A percentile compares a stretch with the other conserved stretches of the same genome.
Evolutionary conservation across 1,139 yeast genomes (phyloP).

Genomic region (Pichia cactophila): DNA sequence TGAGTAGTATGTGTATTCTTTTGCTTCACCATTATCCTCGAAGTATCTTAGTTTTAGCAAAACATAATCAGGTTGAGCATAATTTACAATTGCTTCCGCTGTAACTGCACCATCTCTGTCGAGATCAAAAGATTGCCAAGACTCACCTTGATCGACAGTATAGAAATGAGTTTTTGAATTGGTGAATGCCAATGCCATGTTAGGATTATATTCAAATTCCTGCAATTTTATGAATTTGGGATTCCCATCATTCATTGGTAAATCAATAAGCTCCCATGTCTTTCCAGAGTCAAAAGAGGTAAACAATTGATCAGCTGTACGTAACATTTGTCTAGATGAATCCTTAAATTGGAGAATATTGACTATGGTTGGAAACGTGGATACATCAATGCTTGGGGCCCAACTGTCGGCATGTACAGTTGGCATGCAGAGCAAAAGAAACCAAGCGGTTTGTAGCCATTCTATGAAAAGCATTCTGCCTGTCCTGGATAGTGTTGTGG

Average conservation of each 20-base stretch:
- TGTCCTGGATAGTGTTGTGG: too few relatives aligned
- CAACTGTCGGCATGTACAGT: conserved; percentile 8
- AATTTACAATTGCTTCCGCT: conserved; percentile 20
- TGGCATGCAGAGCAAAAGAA: background rate
- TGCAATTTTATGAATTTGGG: conserved; percentile 29
- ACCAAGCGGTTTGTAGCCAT: background rate
- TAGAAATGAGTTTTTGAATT: conserved; percentile 35
- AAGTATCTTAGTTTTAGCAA: conserved; percentile 16
- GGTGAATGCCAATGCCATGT: conserved; percentile 50
- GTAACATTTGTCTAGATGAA: conserved; percentile 40
- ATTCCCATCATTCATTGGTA: conserved; percentile 25
- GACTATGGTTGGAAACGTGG: conserved; percentile 1
- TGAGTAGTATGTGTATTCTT: conserved; percentile 34
- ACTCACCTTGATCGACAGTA: conserved; percentile 50
- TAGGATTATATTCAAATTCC: conserved; percentile 36
- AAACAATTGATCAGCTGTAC: conserved; percentile 30
- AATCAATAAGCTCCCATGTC: conserved; percentile 37
- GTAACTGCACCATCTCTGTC: background rate
- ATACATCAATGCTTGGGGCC: conserved; percentile 2
- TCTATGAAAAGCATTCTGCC: background rate
- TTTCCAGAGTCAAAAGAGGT: conserved; percentile 55
- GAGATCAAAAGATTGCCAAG: conserved; percentile 44
- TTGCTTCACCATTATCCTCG: conserved; percentile 7
- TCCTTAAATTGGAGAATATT: conserved; percentile 46
- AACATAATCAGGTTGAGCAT: conserved; percentile 20